Conservation (phyloP, 768 basidiomycete genomes). For the Candolleomyces aberdarensis region DNA sequence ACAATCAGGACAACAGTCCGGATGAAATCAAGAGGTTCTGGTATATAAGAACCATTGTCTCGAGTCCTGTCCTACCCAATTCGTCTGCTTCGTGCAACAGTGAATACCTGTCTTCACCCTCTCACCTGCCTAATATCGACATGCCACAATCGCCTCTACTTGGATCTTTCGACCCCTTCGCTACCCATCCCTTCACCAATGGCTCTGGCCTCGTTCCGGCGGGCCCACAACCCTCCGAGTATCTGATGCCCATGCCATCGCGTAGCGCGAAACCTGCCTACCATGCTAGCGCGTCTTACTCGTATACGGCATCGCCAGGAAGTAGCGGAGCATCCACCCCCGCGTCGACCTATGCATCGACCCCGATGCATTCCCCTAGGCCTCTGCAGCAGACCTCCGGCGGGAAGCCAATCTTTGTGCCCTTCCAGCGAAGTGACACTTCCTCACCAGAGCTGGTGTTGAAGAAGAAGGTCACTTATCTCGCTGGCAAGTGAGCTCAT, state of each 20-base stretch:
- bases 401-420: conserved; percentile 43
- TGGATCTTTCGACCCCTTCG: conserved; percentile 56
- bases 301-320: conserved; percentile 20
- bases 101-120: conserved; percentile 1
- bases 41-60: conserved; percentile 11
- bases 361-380: conserved; percentile 23
- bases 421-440: conserved; percentile 44
- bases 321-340: conserved; percentile 15
- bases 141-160: conserved; percentile 34
- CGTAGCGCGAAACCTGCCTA: conserved; percentile 19
- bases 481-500: conserved; percentile 5
- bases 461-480: conserved; percentile 29
- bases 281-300: conserved; percentile 9
- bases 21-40: background rate
- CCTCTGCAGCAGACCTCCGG: conserved; percentile 14
- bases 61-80: conserved; percentile 9
- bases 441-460: conserved; percentile 55
- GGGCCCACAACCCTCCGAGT: conserved; percentile 46
- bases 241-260: conserved; percentile 40
- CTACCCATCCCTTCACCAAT: conserved; percentile 57
- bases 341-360: conserved; percentile 12
- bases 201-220: conserved; percentile 35
- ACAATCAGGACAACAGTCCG: conserved; percentile 6
- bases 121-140: conserved; percentile 6
- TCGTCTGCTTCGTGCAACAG: conserved; percentile 4